phyloP scores from a whole-genome alignment of 805 yeast genomes.

The Metschnikowia matae region DNA sequence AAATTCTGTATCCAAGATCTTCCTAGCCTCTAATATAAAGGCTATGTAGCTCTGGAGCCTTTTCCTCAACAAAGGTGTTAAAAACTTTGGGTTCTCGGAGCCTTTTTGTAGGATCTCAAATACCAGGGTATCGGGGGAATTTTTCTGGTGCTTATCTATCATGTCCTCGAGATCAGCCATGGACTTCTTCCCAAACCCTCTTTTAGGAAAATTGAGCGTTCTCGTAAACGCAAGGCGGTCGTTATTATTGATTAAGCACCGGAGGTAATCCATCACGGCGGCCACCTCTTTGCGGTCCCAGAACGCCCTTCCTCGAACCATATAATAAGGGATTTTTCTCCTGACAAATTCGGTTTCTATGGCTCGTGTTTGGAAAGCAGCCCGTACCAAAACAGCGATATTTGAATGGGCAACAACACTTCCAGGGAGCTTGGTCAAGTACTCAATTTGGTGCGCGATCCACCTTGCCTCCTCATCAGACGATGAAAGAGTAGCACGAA shows the following conservation, averaged over 20 bases:
- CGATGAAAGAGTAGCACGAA: slow-evolving; percentile 36
- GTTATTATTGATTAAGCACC: slow-evolving; percentile 53
- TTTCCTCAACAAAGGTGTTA: slow-evolving; percentile 13
- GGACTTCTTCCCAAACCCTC: slow-evolving; percentile 64
- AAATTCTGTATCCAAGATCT: slow-evolving; percentile 3
- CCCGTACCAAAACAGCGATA: slow-evolving; percentile 67
- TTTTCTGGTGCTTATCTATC: slow-evolving; percentile 20
- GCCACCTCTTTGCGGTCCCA: slow-evolving; percentile 75
- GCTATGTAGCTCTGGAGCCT: slow-evolving; percentile 24
- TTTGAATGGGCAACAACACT: slow-evolving; percentile 48
- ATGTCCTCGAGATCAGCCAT: slow-evolving; percentile 23
- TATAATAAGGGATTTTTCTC: slow-evolving; percentile 55
- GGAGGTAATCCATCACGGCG: slow-evolving; percentile 57
- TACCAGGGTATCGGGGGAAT: slow-evolving; percentile 4
- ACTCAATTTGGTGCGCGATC: slow-evolving; percentile 52
- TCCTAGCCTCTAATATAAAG: slow-evolving; percentile 22
- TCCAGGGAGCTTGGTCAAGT: slow-evolving; percentile 43
- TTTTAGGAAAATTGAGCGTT: slow-evolving; percentile 54
- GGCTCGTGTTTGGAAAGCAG: slow-evolving; percentile 55
- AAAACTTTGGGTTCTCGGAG: slow-evolving; percentile 3
- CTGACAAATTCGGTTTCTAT: slow-evolving; percentile 62
- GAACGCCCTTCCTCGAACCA: slow-evolving; percentile 71
- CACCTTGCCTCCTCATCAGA: slow-evolving; percentile 54
- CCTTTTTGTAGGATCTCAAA: slow-evolving; percentile 8
- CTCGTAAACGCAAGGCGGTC: slow-evolving; percentile 61